Evolutionary conservation across 495 filamentous ascomycete species (phyloP), one percentile per base, ranked within the genome.

Genomic region (Penicillium goetzii): DNA sequence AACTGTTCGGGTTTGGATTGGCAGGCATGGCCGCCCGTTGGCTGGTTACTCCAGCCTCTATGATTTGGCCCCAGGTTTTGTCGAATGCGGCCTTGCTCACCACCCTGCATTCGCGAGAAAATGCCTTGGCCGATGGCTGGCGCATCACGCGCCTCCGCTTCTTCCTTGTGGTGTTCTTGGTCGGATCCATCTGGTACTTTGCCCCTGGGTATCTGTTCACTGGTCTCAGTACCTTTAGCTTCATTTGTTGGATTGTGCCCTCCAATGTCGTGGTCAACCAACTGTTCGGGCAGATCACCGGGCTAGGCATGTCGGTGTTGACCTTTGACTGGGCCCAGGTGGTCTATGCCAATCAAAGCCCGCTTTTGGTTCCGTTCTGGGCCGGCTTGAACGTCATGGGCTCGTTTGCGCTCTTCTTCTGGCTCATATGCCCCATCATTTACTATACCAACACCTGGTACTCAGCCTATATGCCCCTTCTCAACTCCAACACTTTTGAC

Each of bases 321-420:
- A 97, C 93, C 0, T 97, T 97, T 63, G 93, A 97, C 76, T 97
- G 93, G 93, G 87, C 90, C 0, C 93, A 97, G 76, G 88, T 97
- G 45, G 92, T 93, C 10, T 96, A 93, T 58, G 77, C 78, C 67
- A 96, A 94, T 63, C 90, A 91, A 14, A 95, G 90, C 32, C 93
- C 93, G 0, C 81, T 97, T 0, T 77, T 97, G 25, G 92, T 90
- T 0, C 93, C 93, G 0, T 96, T 93, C 70, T 97, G 93, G 93
- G 93, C 93, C 7, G 91, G 92, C 2, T 80, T 92, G 65, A 97
- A 97, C 72, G 92, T 96, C 25, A 87, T 97, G 55, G 89, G 88
- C 26, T 92, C 92, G 2, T 83, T 96, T 63, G 87, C 92, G 3
- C 75, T 93, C 23, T 90, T 97, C 47, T 96, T 94, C 89, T 97